Evolutionary conservation across 805 yeast genomes (phyloP), one percentile per base, ranked within the genome.

Genomic region (Candida broadrunensis): DNA sequence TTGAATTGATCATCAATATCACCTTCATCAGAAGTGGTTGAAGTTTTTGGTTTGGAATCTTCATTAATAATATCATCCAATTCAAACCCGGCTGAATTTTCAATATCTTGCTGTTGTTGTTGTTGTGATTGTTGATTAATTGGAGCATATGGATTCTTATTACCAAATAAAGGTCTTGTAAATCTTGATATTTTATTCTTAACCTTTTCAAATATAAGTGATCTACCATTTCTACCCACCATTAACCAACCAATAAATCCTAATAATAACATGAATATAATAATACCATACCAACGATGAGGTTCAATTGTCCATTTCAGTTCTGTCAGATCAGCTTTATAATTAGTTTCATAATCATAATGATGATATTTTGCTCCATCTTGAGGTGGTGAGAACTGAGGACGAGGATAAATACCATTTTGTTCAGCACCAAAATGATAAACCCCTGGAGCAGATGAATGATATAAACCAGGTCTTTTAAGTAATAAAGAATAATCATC

Each of bases 361-460:
- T 57, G 49, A 8, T 51, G 52, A 36, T 53, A 56, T 16, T 42
- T 46, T 4, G 43, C 43, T 9, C 41, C 52, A 3, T 40, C 39
- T 2, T 41, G 21, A 5, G 61, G 60, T 5, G 41, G 36, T 2
- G 46, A 36, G 44, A 63, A 77, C 2, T 38, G 51, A 0, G 85
- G 85, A 35, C 87, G 57, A 9, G 59, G 37, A 0, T 48, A 36
- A 0, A 75, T 47, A 2, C 69, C 73, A 2, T 50, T 52, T 7
- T 57, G 60, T 50, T 81, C 87, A 13, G 81, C 78, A 2, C 88
- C 88, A 43, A 65, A 64, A 19, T 67, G 61, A 49, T 72, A 77
- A 4, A 70, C 57, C 15, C 67, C 69, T 0, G 78, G 72, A 0
- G 77, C 65, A 0, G 83, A 72, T 13, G 74, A 66, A 50, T 66